Base-by-base conservation (phyloP, 2,329 filamentous ascomycete genomes). In the Exophiala sp. region DNA sequence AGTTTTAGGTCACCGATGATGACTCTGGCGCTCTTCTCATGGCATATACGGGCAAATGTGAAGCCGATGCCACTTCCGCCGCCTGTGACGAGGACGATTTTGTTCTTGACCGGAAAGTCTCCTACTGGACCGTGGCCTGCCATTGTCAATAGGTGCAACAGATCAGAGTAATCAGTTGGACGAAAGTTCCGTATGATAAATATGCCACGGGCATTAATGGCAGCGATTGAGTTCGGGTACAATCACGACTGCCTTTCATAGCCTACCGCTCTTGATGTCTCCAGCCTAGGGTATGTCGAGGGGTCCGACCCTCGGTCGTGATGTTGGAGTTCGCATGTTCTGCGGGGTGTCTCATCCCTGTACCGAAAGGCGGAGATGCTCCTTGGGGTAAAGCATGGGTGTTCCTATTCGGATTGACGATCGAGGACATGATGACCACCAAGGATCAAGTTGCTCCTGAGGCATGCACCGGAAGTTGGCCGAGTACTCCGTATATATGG, bases 1-100 rank as follows among this genome's bases (percentile, higher is more conserved):
- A 71, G 65, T 40, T 62, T 64, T 20, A 71, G 57, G 58, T 71
- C 69, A 1, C 64, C 69, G 43, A 71, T 66, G 35, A 71, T 61
- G n/a, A 69, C 64, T 52, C 57, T 63, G 12, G 65, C 64, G 14
- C 63, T 60, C 14, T 39, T 52, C 7, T 44, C 35, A 41, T 49
- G 43, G 21, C 54, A 52, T 8, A 56, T 62, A 49, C 66, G 60
- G 4, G 63, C 62, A 21, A 69, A 62, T 5, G 57, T 47, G 35
- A 70, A 61, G 8, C 66, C 65, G 36, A 71, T 69, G n/a, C 67
- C 67, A 48, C 66, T 70, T 50, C 67, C 68, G 10, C 68, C 69
- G 18, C 69, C 68, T 0, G 68, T 70, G 45, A 71, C 64, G 1
- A 67, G 60, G 12, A 68, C 61, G 55, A 70, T 69, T 42, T 66